phyloP scores from a whole-genome alignment of 352 stramenopile genomes.

The Globisporangium ultimum region DNA sequence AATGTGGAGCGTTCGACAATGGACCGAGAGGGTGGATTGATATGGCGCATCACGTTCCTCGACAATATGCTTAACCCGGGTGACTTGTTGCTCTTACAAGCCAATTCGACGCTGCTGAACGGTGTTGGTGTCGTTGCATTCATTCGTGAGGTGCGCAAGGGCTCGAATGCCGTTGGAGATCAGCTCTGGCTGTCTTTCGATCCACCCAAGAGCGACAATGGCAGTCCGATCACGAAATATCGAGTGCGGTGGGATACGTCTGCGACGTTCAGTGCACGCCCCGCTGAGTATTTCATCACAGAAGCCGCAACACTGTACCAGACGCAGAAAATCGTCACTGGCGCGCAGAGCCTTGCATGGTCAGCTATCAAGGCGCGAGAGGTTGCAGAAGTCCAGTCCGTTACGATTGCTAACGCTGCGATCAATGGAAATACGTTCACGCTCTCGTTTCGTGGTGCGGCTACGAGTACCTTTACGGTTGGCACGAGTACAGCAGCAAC shows the following conservation, averaged over 20 bases:
- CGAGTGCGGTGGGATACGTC: constrained; percentile 66
- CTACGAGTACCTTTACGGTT: constrained; percentile 25
- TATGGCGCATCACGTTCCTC: constrained; percentile 75
- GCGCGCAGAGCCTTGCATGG: constrained; percentile 54
- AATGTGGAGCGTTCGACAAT: constrained; percentile 34
- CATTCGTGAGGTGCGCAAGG: constrained; percentile 51
- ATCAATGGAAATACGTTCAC: constrained; percentile 30
- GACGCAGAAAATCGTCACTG: constrained; percentile 49
- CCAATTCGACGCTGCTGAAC: constrained; percentile 26
- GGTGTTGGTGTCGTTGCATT: constrained; percentile 43
- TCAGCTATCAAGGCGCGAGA: constrained; percentile 30
- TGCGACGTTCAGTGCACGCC: constrained; percentile 42
- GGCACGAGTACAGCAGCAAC: constrained; percentile 27
- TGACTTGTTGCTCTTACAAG: constrained; percentile 45
- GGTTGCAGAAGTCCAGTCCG: constrained; percentile 38
- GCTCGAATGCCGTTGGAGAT: constrained; percentile 65
- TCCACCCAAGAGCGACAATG: constrained; percentile 54
- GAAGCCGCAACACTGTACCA: constrained; percentile 52
- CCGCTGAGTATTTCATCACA: constrained; percentile 39
- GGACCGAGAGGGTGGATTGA: constrained; percentile 57
- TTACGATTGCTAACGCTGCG: constrained; percentile 30
- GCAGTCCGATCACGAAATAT: constrained; percentile 64
- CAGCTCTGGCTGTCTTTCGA: constrained; percentile 80
- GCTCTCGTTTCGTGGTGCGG: constrained; percentile 47
- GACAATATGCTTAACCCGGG: constrained; percentile 63